These are phyloP conservation scores for Cetradonia linearis DNA, from an alignment of 495 filamentous ascomycete genomes.

Conservation along the genomic window DNA sequence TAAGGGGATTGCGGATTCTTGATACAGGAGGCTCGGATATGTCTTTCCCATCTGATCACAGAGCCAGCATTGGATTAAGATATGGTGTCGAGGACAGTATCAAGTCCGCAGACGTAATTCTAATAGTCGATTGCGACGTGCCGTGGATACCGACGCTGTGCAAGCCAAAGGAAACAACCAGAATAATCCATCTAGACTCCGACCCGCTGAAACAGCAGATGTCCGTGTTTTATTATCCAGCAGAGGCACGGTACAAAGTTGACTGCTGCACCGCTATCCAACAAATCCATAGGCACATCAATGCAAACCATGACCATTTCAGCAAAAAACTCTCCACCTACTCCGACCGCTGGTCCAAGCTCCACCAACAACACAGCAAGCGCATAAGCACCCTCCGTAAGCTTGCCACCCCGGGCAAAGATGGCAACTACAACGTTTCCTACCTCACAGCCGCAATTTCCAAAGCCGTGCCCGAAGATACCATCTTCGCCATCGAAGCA, in stretches of 20 bases:
- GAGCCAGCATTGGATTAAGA: slow-evolving; percentile 60
- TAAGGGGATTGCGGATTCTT: slow-evolving; percentile 72
- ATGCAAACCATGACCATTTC: slow-evolving; percentile 37
- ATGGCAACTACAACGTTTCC: slow-evolving; percentile 59
- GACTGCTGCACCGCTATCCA: slow-evolving; percentile 61
- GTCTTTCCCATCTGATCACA: slow-evolving; percentile 84
- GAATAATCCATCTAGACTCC: slow-evolving; percentile 73
- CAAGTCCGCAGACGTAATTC: slow-evolving; percentile 67
- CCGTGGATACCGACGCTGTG: slow-evolving; percentile 60
- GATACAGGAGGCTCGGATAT: slow-evolving; percentile 90
- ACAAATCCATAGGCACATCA: slow-evolving; percentile 56
- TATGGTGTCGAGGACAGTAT: slow-evolving; percentile 70
- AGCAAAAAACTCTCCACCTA: slow-evolving; percentile 36
- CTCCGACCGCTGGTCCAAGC: slow-evolving; percentile 40
- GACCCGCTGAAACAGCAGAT: slow-evolving; percentile 85
- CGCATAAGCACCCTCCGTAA: slow-evolving; percentile 49
- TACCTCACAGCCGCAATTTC: slow-evolving; percentile 59
- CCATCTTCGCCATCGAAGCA: slow-evolving; percentile 79
- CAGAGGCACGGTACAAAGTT: slow-evolving; percentile 64
- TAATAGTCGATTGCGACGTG: slow-evolving; percentile 78
- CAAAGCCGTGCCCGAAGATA: slow-evolving; percentile 57
- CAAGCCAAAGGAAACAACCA: slow-evolving; percentile 44
- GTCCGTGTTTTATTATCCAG: slow-evolving; percentile 69
- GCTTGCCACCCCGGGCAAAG: slow-evolving; percentile 43
- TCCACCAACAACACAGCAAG: slow-evolving; percentile 50